Evolutionary conservation across 495 filamentous ascomycete species (phyloP).

Genomic region (Xanthoparmelia taractica): DNA sequence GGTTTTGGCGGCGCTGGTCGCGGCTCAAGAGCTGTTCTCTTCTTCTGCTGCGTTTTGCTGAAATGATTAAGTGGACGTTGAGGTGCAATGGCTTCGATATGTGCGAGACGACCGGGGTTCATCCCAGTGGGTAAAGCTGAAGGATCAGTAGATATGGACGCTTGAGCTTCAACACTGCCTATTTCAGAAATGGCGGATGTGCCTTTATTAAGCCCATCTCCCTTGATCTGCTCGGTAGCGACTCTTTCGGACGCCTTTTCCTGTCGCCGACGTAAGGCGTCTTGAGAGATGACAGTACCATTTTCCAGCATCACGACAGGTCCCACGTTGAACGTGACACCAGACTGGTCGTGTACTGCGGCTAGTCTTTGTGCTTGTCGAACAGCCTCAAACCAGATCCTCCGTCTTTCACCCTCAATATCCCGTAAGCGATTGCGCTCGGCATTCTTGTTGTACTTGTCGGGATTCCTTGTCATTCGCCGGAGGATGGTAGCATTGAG

Average conservation of each 20-base stretch:
- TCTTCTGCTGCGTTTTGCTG: constrained; percentile 40
- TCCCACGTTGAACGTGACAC: constrained; percentile 32
- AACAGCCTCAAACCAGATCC: constrained; percentile 29
- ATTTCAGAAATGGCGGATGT: background rate
- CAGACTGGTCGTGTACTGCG: constrained; percentile 30
- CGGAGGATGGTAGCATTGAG: constrained; percentile 33
- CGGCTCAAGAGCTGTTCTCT: constrained; percentile 23
- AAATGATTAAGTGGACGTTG: constrained; percentile 25
- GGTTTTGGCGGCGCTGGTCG: constrained; percentile 30
- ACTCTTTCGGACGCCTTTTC: constrained; percentile 20
- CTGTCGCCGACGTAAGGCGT: constrained; percentile 18
- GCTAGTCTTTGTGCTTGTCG: constrained; percentile 30
- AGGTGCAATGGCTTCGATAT: background rate
- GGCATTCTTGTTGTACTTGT: constrained; percentile 35
- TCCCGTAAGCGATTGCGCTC: constrained; percentile 31
- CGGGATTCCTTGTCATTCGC: constrained; percentile 32
- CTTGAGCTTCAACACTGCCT: background rate
- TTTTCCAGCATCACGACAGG: constrained; percentile 29
- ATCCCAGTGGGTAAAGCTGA: constrained; percentile 1
- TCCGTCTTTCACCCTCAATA: constrained; percentile 29
- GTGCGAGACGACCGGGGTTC: constrained; percentile 16
- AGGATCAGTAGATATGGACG: background rate
- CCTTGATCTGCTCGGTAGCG: constrained; percentile 17
- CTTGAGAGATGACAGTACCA: constrained; percentile 29
- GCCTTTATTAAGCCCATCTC: background rate